Conservation (phyloP, 768 basidiomycete genomes). For the Tricholoma sp. region DNA sequence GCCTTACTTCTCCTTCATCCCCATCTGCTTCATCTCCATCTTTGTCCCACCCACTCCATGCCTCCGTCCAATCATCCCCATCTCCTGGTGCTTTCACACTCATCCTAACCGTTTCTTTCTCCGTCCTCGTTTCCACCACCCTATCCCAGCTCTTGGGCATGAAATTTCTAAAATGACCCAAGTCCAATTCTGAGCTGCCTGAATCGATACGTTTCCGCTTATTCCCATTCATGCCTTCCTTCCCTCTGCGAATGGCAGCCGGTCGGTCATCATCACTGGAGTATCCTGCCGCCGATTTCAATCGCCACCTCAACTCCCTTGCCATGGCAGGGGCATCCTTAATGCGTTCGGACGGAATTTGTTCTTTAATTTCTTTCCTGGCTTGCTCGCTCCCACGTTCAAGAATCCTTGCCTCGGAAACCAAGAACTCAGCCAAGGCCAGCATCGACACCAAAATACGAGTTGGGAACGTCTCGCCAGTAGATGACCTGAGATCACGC, state of each 20-base stretch:
- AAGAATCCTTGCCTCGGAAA: conserved; percentile 67
- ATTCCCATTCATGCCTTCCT: conserved; percentile 25
- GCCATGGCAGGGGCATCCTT: conserved; percentile 80
- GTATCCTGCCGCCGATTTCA: conserved; percentile 54
- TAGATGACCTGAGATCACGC: conserved; percentile 57
- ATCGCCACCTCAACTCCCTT: conserved; percentile 82
- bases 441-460: conserved; percentile 71
- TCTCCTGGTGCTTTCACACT: conserved; percentile 35
- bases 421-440: conserved; percentile 71
- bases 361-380: conserved; percentile 75
- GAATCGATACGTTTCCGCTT: conserved; percentile 38
- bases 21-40: conserved; percentile 29
- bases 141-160: conserved; percentile 63
- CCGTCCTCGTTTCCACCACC: conserved; percentile 36
- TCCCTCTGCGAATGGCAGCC: conserved; percentile 13
- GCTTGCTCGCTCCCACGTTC: conserved; percentile 66
- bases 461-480: conserved; percentile 26
- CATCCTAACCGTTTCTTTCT: conserved; percentile 33
- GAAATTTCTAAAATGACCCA: conserved; percentile 55
- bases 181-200: conserved; percentile 15
- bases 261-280: conserved; percentile 63
- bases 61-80: conserved; percentile 38
- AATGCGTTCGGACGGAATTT: conserved; percentile 74
- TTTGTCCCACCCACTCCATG: conserved; percentile 34
- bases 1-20: conserved; percentile 35